Conservation (phyloP, 2,329 filamentous ascomycete species). For the Gaeumannomyces tritici region DNA sequence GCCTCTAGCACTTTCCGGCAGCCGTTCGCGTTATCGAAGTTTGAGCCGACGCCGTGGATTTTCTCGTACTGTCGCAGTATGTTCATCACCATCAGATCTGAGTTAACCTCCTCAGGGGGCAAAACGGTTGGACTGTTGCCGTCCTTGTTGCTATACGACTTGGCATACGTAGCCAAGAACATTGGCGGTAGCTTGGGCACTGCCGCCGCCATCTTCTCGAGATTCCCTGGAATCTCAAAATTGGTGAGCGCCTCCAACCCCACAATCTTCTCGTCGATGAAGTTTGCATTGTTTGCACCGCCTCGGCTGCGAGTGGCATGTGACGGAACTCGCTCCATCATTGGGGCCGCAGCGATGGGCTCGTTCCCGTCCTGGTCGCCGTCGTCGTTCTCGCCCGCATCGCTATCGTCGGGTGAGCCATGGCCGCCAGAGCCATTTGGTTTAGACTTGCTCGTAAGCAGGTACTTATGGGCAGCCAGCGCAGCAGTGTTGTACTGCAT, state of each 20-base stretch:
- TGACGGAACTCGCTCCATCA: slow-evolving; percentile 55
- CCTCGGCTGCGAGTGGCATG: slow-evolving; percentile 54
- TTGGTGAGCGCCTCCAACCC: slow-evolving; percentile 52
- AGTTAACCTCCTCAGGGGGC: slow-evolving; percentile 37
- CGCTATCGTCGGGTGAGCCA: slow-evolving; percentile 40
- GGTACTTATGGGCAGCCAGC: slow-evolving; percentile 51
- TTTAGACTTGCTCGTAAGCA: slow-evolving; percentile 46
- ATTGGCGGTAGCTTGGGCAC: slow-evolving; percentile 51
- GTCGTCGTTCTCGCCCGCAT: slow-evolving; percentile 41
- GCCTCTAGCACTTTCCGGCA: slow-evolving; percentile 46
- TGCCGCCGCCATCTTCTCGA: slow-evolving; percentile 44
- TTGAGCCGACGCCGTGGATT: slow-evolving; percentile 41
- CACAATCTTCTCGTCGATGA: slow-evolving; percentile 46
- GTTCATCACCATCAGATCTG: slow-evolving; percentile 2
- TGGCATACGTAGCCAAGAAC: slow-evolving; percentile 48
- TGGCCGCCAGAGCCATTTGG: slow-evolving; percentile 25
- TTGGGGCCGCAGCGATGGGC: slow-evolving; percentile 31
- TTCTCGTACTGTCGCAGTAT: slow-evolving; percentile 33
- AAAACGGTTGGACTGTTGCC: slow-evolving; percentile 45
- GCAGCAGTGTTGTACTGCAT: slow-evolving; percentile 57
- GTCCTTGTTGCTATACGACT: slow-evolving; percentile 45
- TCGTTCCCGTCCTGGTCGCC: slow-evolving; percentile 38
- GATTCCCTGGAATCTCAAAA: slow-evolving; percentile 47
- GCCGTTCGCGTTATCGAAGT: slow-evolving; percentile 43
- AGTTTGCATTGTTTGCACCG: slow-evolving; percentile 40